Evolutionary conservation across 768 basidiomycete genomes (phyloP), one percentile per base, ranked within the genome.

Genomic region (Phaeolepiota aurea): DNA sequence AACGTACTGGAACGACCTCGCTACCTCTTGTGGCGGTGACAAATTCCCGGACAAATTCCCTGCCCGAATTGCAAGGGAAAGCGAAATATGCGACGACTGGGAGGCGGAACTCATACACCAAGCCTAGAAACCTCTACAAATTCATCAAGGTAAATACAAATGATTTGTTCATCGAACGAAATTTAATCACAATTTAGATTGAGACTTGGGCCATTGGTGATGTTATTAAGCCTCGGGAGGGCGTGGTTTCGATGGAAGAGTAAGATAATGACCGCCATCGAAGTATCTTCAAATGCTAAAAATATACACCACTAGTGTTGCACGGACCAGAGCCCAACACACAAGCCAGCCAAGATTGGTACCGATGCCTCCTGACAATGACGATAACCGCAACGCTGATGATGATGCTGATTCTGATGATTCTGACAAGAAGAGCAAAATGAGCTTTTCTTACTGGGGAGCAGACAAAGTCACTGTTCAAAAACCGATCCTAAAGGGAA

Each of bases 381-480:
- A 76, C 42, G 69, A 76, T 31, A 19, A 19, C 18, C 25, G 25
- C n/a, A n/a, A n/a, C n/a, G 25, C 7, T 20, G 78, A 66, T 4
- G 71, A 59, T 13, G 75, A 52, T 13, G 61, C 54, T 15, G 85
- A 87, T 20, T 88, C 87, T 3, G 84, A 87, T 49, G 85, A 89
- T 51, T 89, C 86, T 9, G 87, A 89, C 57, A 77, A 81, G 64
- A 86, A 88, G 67, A 87, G 82, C 68, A 90, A 89, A 59, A 89
- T 90, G 88, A 87, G 85, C 65, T 90, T 90, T 63, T 89, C 87
- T 3, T 92, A 90, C 55, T 90, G 87, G 87, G 87, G 88, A 18
- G 88, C 88, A 21, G 88, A 91, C 65, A 88, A 88, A 62, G 74
- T 91, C 52, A 91, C 88, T 1, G 76, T 91, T 15, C 85, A 88